Conservation (phyloP, 139 green algal genomes). For the Klebsormidium nitens region DNA sequence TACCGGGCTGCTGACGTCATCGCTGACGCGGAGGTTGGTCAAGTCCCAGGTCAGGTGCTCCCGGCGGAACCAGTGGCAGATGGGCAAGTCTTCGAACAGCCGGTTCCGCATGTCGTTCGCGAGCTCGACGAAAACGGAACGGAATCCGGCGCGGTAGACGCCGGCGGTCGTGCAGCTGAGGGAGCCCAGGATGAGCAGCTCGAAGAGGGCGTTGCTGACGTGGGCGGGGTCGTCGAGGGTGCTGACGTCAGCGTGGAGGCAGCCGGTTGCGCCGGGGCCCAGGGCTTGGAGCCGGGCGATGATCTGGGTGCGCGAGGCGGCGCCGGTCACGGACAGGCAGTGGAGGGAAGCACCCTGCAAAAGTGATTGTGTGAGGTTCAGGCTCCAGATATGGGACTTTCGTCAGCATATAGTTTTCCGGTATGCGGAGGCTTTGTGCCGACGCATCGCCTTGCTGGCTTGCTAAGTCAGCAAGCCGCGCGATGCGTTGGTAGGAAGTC, state of each 20-base stretch:
- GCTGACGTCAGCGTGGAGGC: conserved; percentile 7
- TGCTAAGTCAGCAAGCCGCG: too few species aligned
- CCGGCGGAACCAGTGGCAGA: not conserved
- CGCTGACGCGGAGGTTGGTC: not conserved
- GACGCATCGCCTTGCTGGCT: too few species aligned
- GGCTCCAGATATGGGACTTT: too few species aligned
- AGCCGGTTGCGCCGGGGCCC: too few species aligned
- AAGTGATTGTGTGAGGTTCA: too few species aligned
- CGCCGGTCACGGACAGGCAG: too few species aligned
- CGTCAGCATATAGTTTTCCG: too few species aligned
- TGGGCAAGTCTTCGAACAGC: not conserved
- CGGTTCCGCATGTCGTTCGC: conserved; percentile 6
- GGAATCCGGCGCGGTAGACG: not conserved
- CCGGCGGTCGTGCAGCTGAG: not conserved
- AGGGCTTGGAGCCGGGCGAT: too few species aligned
- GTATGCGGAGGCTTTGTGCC: too few species aligned
- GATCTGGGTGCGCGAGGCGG: too few species aligned
- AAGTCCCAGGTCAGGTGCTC: conserved; percentile 1
- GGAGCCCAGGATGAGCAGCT: conserved; percentile 2
- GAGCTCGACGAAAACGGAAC: not conserved
- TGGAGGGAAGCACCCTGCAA: too few species aligned
- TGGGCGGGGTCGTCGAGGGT: not conserved
- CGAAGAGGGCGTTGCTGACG: not conserved
- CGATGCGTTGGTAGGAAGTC: too few species aligned
- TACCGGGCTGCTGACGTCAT: conserved; percentile 1